Percentiles rank a stretch among this genome's conserved stretches.
Evolutionary conservation across 2,329 filamentous ascomycete species (phyloP).

Genomic region (Pyrenophora teres): DNA sequence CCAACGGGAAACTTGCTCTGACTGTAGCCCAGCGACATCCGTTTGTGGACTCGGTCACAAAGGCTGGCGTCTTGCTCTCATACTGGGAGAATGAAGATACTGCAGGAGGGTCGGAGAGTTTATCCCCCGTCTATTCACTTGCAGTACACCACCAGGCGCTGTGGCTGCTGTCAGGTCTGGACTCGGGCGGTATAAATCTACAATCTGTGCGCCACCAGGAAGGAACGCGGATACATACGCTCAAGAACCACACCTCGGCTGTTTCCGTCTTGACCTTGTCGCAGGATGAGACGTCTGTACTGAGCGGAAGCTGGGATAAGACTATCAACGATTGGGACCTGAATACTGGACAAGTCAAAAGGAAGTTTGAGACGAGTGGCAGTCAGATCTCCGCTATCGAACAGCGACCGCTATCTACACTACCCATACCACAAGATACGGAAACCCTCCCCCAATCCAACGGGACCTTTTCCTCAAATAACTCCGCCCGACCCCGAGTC

Average conservation of each 20-base stretch:
- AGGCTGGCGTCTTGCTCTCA: slow-evolving; percentile 89
- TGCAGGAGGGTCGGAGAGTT: slow-evolving; percentile 56
- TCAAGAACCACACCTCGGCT: slow-evolving; percentile 85
- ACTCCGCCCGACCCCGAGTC: slow-evolving; percentile 60
- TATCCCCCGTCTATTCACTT: slow-evolving; percentile 94
- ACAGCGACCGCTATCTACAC: slow-evolving; percentile 74
- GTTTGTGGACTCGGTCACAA: slow-evolving; percentile 96
- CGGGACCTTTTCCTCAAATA: slow-evolving; percentile 78
- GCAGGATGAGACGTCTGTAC: slow-evolving; percentile 80
- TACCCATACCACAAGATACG: slow-evolving; percentile 77
- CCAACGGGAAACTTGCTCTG: slow-evolving; percentile 89
- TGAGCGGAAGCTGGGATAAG: slow-evolving; percentile 98
- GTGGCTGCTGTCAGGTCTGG: slow-evolving; percentile 88
- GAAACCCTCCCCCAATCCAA: slow-evolving; percentile 58
- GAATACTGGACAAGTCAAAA: slow-evolving; percentile 77
- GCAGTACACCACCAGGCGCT: slow-evolving; percentile 87
- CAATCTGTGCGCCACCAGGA: slow-evolving; percentile 94
- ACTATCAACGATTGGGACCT: slow-evolving; percentile 93
- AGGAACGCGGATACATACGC: slow-evolving; percentile 80
- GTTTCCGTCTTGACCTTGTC: slow-evolving; percentile 85
- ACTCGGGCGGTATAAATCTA: slow-evolving; percentile 89
- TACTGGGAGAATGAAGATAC: slow-evolving; percentile 99
- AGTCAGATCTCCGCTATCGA: slow-evolving; percentile 89
- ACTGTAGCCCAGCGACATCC: slow-evolving; percentile 96
- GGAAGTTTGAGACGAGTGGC: slow-evolving; percentile 76